phyloP scores from a whole-genome alignment of 768 basidiomycete species.

The Kondoa malvinella region DNA sequence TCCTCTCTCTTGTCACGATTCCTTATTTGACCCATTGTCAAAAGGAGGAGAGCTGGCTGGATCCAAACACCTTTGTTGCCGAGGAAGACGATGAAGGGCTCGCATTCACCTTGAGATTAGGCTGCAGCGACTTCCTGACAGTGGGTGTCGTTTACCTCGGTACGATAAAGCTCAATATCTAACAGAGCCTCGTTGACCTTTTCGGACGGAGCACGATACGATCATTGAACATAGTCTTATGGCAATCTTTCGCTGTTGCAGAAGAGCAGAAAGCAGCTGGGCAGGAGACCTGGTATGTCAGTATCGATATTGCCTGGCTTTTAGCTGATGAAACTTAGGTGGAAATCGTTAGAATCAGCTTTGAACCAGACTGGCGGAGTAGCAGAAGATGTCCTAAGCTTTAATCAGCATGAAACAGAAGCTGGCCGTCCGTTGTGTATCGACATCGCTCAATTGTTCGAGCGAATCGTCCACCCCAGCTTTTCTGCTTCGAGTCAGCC shows the following conservation, averaged over 20 bases:
- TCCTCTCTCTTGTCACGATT: not conserved
- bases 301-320: conserved; percentile 47
- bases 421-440: conserved; percentile 49
- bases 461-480: conserved; percentile 59
- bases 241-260: conserved; percentile 4
- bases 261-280: conserved; percentile 11
- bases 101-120: conserved; percentile 61
- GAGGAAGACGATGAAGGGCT: conserved; percentile 88
- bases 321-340: conserved; percentile 28
- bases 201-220: conserved; percentile 10
- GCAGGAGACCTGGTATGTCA: conserved; percentile 46
- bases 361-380: conserved; percentile 46
- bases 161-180: not conserved
- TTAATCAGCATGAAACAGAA: conserved; percentile 56
- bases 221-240: conserved; percentile 18
- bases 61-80: conserved; percentile 79
- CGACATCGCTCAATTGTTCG: conserved; percentile 58
- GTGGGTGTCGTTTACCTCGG: conserved; percentile 35
- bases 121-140: conserved; percentile 63
- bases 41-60: conserved; percentile 82
- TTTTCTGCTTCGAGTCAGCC: conserved; percentile 50
- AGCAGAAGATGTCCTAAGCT: conserved; percentile 54
- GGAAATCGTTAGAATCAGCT: conserved; percentile 8
- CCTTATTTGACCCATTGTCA: not conserved
- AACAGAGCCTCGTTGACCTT: conserved; percentile 28